Conservation (phyloP, 2,329 filamentous ascomycete genomes). For the Hypoxylon sp. region DNA sequence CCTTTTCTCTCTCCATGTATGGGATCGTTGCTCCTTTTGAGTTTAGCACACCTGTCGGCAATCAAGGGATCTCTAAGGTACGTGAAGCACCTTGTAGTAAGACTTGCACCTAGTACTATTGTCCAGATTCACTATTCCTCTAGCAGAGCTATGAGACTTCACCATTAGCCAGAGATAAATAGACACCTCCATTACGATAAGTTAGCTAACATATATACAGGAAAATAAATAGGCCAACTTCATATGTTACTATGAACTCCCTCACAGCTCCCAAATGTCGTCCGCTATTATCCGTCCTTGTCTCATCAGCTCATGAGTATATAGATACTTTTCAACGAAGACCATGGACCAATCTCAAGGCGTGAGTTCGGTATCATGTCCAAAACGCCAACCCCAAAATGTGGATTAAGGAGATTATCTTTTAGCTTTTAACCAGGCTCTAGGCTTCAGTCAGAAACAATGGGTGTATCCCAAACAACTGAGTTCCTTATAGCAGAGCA, state of each 20-base stretch:
- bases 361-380: conserved; percentile 7
- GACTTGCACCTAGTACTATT: neutral
- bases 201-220: conserved; percentile 24
- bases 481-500: conserved; percentile 40
- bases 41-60: neutral
- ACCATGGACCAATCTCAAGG: conserved; percentile 14
- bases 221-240: conserved; percentile 10
- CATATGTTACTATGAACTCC: conserved; percentile 5
- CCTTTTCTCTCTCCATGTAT: neutral
- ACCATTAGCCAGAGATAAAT: neutral
- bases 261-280: neutral
- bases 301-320: conserved; percentile 16
- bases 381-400: conserved; percentile 24
- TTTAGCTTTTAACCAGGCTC: conserved; percentile 10
- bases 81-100: neutral
- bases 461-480: neutral
- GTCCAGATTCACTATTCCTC: neutral
- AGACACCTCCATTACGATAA: conserved; percentile 16
- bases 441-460: neutral
- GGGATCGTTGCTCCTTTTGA: neutral
- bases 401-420: conserved; percentile 22
- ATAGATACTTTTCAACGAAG: neutral
- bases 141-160: neutral
- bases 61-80: neutral
- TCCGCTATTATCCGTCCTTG: conserved; percentile 4